A percentile compares a stretch with the other conserved stretches of the same genome.
Conservation (phyloP, 1,284 basidiomycete species). For the Sporisorium graminicola region DNA sequence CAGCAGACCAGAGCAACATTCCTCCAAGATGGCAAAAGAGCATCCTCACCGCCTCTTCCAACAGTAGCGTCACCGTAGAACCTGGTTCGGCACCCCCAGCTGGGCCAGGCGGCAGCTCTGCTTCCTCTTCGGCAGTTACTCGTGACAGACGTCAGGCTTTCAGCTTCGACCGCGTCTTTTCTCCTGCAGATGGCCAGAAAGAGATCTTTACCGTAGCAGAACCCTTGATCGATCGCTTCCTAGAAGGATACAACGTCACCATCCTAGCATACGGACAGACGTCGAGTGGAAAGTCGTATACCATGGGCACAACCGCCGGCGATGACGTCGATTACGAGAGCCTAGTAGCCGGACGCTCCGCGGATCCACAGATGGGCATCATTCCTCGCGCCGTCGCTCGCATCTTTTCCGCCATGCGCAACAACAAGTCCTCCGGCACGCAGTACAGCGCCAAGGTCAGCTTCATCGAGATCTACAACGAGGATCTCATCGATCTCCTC, state of each 20-base stretch:
- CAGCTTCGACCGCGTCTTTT: conserved; percentile 92
- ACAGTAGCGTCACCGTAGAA: conserved; percentile 68
- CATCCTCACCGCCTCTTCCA: conserved; percentile 76
- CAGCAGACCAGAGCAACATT: conserved; percentile 81
- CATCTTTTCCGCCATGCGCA: conserved; percentile 81
- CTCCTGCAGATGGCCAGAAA: conserved; percentile 83
- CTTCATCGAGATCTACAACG: conserved; percentile 94
- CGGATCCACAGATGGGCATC: conserved; percentile 76
- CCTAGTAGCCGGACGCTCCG: conserved; percentile 50
- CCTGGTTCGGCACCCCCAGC: conserved; percentile 47
- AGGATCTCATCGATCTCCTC: conserved; percentile 72
- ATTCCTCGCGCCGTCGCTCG: conserved; percentile 94
- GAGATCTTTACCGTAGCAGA: conserved; percentile 86
- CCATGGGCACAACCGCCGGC: conserved; percentile 76
- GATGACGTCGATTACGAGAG: conserved; percentile 58
- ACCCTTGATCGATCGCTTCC: conserved; percentile 87
- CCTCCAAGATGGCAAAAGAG: conserved; percentile 92
- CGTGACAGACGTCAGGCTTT: conserved; percentile 81
- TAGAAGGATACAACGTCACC: conserved; percentile 97
- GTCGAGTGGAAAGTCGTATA: conserved; percentile 94
- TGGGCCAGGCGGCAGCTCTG: conserved; percentile 71
- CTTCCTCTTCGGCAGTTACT: conserved; percentile 63
- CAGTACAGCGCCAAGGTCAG: conserved; percentile 64
- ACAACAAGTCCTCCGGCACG: conserved; percentile 72
- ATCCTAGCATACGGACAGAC: conserved; percentile 98